Evolutionary conservation across 345 rosid genomes (phyloP), one percentile per base, ranked within the genome.

Genomic region (Microcos paniculata): DNA sequence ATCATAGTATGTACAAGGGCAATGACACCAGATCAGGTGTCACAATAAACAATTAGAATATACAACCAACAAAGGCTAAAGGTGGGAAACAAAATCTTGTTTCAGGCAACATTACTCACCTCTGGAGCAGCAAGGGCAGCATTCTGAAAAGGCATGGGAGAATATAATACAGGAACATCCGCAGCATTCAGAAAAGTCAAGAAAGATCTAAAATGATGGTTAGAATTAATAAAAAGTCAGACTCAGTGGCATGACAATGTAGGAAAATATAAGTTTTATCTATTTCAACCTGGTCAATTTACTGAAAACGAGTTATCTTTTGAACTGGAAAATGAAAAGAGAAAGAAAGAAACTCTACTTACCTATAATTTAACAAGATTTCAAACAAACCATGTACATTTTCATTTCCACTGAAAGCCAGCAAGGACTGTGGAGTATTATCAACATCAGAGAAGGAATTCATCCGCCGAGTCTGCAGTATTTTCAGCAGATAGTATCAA

Each of bases 321-420:
- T 11, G 15, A 49, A 43, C 28, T 14, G 40, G 5, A 15, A 67
- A 18, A 38, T 46, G 30, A 71, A 26, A 18, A 62, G 14, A 62
- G 14, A 40, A 15, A 26, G 13, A n/a, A 61, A 8, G 58, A 23
- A 56, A 7, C 61, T 48, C 14, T 31, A 55, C 85, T 45, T 75
- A 94, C 98, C 97, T 88, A 87, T 88, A 91, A 85, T 96, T 96
- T 85, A 96, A 77, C 81, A 96, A 75, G 80, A 96, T 85, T 62
- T 94, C 98, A 82, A 86, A 96, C 48, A 96, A 81, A 52, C 94
- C 91, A 69, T 96, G 97, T 21, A 94, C 88, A 31, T 79, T 82
- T 76, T 80, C 82, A 70, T 83, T 89, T 76, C 97, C 95, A 40
- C 46, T 62, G 86, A 94, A 83, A 58, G 92, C 95, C 71, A 96